Conservation (phyloP, 2,329 filamentous ascomycete species). For the Pyricularia grisea region DNA sequence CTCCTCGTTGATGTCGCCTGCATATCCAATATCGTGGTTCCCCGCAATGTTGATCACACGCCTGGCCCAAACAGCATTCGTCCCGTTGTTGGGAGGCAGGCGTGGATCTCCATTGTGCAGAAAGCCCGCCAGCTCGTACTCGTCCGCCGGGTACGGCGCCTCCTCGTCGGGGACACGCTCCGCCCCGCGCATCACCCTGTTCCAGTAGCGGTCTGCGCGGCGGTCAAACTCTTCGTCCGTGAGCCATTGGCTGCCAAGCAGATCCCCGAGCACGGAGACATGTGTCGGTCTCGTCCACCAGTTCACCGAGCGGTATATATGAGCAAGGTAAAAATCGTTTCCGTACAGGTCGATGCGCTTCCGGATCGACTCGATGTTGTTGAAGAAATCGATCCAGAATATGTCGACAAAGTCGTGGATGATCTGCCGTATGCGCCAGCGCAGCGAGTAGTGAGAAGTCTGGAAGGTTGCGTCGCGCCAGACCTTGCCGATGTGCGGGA, state of each 20-base stretch:
- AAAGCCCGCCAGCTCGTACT: slow-evolving; percentile 40
- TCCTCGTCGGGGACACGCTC: slow-evolving; percentile 52
- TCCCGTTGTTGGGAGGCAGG: slow-evolving; percentile 29
- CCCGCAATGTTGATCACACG: slow-evolving; percentile 84
- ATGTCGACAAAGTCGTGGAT: slow-evolving; percentile 53
- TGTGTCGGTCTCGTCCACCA: slow-evolving; percentile 87
- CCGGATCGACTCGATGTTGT: slow-evolving; percentile 54
- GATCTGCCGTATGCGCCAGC: slow-evolving; percentile 41
- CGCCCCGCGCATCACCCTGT: slow-evolving; percentile 62
- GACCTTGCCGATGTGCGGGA: slow-evolving; percentile 42
- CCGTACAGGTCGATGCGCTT: slow-evolving; percentile 85
- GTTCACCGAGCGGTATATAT: slow-evolving; percentile 75
- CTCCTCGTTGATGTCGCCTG: slow-evolving; percentile 73
- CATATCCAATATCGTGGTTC: slow-evolving; percentile 96
- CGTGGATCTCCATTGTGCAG: slow-evolving; percentile 26
- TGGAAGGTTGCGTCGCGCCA: slow-evolving; percentile 37
- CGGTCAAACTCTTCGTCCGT: slow-evolving; percentile 71
- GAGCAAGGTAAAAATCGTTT: slow-evolving; percentile 90
- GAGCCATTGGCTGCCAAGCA: slow-evolving; percentile 95
- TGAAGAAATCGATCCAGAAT: slow-evolving; percentile 57
- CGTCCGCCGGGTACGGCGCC: slow-evolving; percentile 34
- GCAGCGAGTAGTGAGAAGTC: slow-evolving; percentile 33
- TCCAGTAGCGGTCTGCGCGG: slow-evolving; percentile 70
- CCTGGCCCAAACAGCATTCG: slow-evolving; percentile 51
- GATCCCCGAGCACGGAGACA: slow-evolving; percentile 78